phyloP scores from a whole-genome alignment of 2,329 filamentous ascomycete species.

The Achaetomium macrosporum region DNA sequence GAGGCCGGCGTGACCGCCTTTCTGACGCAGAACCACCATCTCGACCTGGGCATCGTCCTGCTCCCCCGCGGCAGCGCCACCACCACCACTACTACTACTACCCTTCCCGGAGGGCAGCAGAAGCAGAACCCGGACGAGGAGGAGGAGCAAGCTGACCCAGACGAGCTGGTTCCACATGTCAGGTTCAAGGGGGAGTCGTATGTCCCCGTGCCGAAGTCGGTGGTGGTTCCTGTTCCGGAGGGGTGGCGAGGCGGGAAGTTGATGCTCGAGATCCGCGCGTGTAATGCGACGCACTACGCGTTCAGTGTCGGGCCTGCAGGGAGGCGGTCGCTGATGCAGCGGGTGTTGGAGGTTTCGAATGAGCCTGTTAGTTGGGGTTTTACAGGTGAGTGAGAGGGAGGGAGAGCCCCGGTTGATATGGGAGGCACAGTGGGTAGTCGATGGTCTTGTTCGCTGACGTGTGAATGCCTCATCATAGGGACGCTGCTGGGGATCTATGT shows the following conservation, averaged over 20 bases:
- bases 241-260: slow-evolving; percentile 30
- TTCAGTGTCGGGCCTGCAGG: slow-evolving; percentile 34
- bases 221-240: slow-evolving; percentile 35
- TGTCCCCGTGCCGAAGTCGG: slow-evolving; percentile 32
- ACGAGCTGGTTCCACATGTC: slow-evolving; percentile 35
- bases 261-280: slow-evolving; percentile 37
- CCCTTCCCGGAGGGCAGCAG: slow-evolving; percentile 17
- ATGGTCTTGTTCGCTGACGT: not conserved
- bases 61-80: slow-evolving; percentile 25
- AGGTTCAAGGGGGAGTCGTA: slow-evolving; percentile 41
- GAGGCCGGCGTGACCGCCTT: slow-evolving; percentile 50
- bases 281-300: slow-evolving; percentile 41
- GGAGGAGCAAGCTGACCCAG: not conserved
- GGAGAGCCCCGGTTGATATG: not conserved
- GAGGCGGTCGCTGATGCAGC: slow-evolving; percentile 29
- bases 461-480: slow-evolving; percentile 30
- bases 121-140: not conserved
- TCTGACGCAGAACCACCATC: slow-evolving; percentile 48
- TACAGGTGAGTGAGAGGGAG: slow-evolving; percentile 30
- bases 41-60: slow-evolving; percentile 40
- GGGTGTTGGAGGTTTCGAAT: slow-evolving; percentile 31
- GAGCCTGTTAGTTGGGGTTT: slow-evolving; percentile 36
- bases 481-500: slow-evolving; percentile 47
- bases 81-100: slow-evolving; percentile 18
- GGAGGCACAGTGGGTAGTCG: not conserved